phyloP scores from a whole-genome alignment of 2,329 filamentous ascomycete genomes.

The Talaromyces funiculosus region DNA sequence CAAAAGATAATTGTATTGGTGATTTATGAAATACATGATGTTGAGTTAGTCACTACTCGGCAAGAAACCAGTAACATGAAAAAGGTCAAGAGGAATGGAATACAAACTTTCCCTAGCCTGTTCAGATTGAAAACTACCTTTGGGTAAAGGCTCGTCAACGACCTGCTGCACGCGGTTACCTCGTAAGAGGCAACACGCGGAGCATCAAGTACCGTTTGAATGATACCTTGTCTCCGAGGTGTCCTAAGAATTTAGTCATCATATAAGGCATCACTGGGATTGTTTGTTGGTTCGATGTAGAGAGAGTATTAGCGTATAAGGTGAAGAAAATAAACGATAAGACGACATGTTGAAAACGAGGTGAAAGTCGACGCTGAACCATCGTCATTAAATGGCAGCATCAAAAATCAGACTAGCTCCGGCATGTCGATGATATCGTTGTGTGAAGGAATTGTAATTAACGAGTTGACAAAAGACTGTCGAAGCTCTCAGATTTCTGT shows the following conservation, averaged over 20 bases:
- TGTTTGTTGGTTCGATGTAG: not conserved
- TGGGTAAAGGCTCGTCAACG: conserved; percentile 32
- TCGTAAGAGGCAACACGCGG: conserved; percentile 26
- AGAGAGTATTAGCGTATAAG: not conserved
- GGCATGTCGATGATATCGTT: not conserved
- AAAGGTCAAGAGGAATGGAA: not conserved
- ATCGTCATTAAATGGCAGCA: conserved; percentile 11
- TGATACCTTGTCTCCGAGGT: conserved; percentile 24
- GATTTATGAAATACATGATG: not conserved
- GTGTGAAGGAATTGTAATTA: not conserved
- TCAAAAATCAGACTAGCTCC: not conserved
- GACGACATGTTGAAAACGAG: not conserved
- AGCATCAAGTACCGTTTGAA: conserved; percentile 19
- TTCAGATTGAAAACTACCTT: conserved; percentile 44
- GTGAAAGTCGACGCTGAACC: not conserved
- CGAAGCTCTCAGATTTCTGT: conserved; percentile 44
- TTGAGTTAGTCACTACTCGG: not conserved
- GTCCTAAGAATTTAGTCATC: conserved; percentile 24
- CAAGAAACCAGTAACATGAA: not conserved
- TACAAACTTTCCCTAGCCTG: conserved; percentile 16
- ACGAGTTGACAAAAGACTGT: conserved; percentile 7
- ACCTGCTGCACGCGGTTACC: conserved; percentile 29
- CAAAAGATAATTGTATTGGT: not conserved
- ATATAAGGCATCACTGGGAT: conserved; percentile 21
- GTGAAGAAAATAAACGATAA: not conserved